A percentile compares a stretch with the other conserved stretches of the same genome.
phyloP scores from a whole-genome alignment of 2,329 filamentous ascomycete species.

The Drechslerella dactyloides region DNA sequence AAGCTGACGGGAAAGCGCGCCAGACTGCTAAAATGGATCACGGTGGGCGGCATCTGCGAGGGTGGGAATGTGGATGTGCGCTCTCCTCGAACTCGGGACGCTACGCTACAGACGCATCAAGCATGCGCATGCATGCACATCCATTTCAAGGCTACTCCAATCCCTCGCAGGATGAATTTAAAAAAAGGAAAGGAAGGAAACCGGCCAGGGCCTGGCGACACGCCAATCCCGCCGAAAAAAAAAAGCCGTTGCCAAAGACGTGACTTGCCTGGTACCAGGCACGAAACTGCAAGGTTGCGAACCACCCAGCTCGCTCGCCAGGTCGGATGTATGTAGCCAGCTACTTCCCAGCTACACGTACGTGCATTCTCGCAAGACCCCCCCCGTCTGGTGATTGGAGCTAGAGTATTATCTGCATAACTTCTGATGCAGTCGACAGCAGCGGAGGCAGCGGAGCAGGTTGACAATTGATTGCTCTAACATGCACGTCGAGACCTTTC shows the following conservation, averaged over 20 bases:
- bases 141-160: too few relatives aligned
- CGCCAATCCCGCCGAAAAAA: background rate
- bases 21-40: too few relatives aligned
- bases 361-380: slow-evolving; percentile 6
- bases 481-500: slow-evolving; percentile 4
- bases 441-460: background rate
- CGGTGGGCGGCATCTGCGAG: too few relatives aligned
- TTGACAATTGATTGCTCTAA: background rate
- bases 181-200: too few relatives aligned
- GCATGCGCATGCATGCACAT: too few relatives aligned
- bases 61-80: too few relatives aligned
- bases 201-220: too few relatives aligned
- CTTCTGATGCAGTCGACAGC: slow-evolving; percentile 21
- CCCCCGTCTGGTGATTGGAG: slow-evolving; percentile 25
- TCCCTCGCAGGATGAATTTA: too few relatives aligned
- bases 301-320: background rate
- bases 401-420: slow-evolving; percentile 39
- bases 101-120: too few relatives aligned
- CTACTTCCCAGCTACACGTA: background rate
- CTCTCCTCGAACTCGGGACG: too few relatives aligned
- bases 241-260: background rate
- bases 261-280: background rate
- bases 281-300: background rate
- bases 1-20: too few relatives aligned
- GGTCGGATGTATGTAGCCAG: background rate